Evolutionary conservation across 176 grass and related monocot genomes (phyloP).

Genomic region (Ananas comosus): DNA sequence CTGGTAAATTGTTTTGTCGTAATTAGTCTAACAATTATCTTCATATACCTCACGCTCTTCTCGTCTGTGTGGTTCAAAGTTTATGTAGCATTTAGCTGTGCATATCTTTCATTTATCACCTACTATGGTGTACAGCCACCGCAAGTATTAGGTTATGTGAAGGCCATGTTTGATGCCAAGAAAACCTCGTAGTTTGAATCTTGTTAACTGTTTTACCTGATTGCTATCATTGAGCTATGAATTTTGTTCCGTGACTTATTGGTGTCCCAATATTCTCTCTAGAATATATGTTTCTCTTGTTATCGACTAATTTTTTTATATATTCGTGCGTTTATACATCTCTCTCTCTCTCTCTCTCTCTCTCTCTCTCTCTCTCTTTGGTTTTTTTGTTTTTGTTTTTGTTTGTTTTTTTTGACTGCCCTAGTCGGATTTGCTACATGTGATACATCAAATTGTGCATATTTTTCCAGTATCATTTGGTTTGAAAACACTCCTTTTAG

Average conservation of each 20-base stretch:
- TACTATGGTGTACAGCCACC: slow-evolving; percentile 49
- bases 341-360: too few species aligned
- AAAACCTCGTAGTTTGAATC: slow-evolving; percentile 29
- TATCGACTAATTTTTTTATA: too few species aligned
- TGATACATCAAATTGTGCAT: too few species aligned
- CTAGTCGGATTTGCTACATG: too few species aligned
- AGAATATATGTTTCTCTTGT: too few species aligned
- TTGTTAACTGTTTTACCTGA: slow-evolving; percentile 8
- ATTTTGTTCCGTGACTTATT: background rate
- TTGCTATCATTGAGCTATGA: slow-evolving; percentile 15
- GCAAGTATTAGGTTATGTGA: slow-evolving; percentile 24
- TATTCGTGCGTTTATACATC: too few species aligned
- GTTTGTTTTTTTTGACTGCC: too few species aligned
- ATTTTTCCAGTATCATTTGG: too few species aligned
- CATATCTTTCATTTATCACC: slow-evolving; percentile 50
- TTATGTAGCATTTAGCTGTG: slow-evolving; percentile 50
- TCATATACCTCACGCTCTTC: slow-evolving; percentile 55
- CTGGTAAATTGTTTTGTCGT: slow-evolving; percentile 38
- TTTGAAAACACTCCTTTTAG: too few species aligned
- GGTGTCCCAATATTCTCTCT: too few species aligned
- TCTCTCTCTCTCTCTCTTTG: too few species aligned
- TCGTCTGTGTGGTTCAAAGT: slow-evolving; percentile 72
- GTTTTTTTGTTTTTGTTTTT: too few species aligned
- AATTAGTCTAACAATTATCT: slow-evolving; percentile 27
- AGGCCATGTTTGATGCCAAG: slow-evolving; percentile 21